Evolutionary conservation across 129 eudicot species (phyloP), one percentile per base, ranked within the genome.

Genomic region (Saussurea involucrata): DNA sequence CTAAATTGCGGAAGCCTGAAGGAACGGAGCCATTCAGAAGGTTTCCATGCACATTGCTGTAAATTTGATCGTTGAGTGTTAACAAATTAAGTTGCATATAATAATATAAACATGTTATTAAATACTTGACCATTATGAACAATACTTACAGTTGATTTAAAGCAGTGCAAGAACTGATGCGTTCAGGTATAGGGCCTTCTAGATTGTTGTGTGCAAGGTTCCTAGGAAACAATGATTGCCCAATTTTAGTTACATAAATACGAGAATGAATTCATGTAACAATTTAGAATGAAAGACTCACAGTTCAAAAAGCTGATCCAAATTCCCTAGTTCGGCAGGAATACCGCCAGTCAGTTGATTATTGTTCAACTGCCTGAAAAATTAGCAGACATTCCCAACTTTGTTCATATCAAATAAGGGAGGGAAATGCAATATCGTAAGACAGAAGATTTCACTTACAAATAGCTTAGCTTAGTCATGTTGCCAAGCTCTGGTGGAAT

Each of bases 401-500:
- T 67, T 7, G 27, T 55, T 74, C 18, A 28, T 24, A 72, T 31
- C 42, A 8, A 67, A 79, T 5, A 42, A 4, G 42, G 10, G 17
- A 2, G 2, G 5, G 6, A 22, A 77, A 57, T 63, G 3, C 6
- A 15, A 53, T 20, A 46, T 55, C 5, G 46, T 4, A 55, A 42
- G 53, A 18, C 71, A 1, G 9, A 33, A 18, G 29, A 20, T 37
- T 69, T 11, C 70, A 44, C 96, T 88, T 80, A 92, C 98, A 93
- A 80, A 73, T 93, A 93, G 70, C 96, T 90, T 20, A 93, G 95
- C 77, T 87, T 90, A 36, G 98, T 81, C 98, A 93, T 93, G 73
- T 90, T 93, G 60, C 96, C 98, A 34, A 93, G 90, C 83, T 93
- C 98, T 1, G 90, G 89, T 66, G 98, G 98, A 60, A 93, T 93